Base-by-base conservation (phyloP, 352 stramenopile genomes). In the Phytopythium mirpurense region DNA sequence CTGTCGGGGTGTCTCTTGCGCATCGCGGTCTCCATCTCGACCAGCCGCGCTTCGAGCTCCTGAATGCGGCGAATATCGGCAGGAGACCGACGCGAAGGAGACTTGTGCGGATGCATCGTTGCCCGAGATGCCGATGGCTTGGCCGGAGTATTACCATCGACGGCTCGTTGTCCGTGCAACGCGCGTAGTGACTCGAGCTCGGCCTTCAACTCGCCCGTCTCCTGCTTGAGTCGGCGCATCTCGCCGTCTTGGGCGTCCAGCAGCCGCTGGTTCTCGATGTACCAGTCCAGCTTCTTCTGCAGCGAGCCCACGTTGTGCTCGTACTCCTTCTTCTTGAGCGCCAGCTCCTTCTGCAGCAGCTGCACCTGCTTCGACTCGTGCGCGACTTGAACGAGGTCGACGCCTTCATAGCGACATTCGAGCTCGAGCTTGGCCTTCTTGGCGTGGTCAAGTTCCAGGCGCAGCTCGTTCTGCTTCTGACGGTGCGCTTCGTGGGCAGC, bases 231-330 rank as follows among this genome's bases (percentile, higher is more conserved):
- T 8, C 57, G 57, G 26, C 51, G 57, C n/a, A 90, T 31, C 23
- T 82, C 65, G 11, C 82, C 78, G 37, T 94, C 82, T 54, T 94
- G 82, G 10, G 82, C 79, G 29, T 94, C 82, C 3, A 93, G 51
- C n/a, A 92, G 46, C 5, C 78, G 59, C 52, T 94, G 84, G 50
- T 94, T 94, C 38, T 79, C 70, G 15, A 93, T 76, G 36, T 94
- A 94, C 84, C 84, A 94, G 37, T 91, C 80, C 15, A 94, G 47
- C 29, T 93, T 94, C 53, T 88, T 83, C 47, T 94, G 79, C 18
- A 94, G 55, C 23, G 59, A 59, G n/a, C 21, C 42, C 9, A 90
- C 38, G 18, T 70, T 60, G 56, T 74, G 76, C 1, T 72, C 46
- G 26, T 78, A 67, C n/a, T 89, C 70, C 42, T 71, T 78, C 48